Conservation (phyloP, 163 green algal genomes). For the Chlorella variabilis region DNA sequence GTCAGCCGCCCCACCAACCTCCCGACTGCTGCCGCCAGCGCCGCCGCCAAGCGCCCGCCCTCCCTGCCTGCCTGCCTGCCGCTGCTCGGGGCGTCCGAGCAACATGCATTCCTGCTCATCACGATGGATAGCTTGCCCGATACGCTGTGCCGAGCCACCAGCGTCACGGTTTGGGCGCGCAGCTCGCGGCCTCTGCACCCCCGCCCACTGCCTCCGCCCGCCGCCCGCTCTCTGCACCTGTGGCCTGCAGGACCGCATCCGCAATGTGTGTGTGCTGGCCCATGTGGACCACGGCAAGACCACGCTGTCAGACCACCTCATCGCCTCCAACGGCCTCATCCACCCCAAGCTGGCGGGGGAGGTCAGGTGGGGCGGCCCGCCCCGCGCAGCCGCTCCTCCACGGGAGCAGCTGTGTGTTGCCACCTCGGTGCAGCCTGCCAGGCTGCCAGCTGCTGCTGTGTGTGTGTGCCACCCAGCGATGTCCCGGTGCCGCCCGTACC, state of each 20-base stretch:
- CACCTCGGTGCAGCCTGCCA: neutral
- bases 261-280: constrained; percentile 98
- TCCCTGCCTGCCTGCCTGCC: neutral
- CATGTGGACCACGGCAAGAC: constrained; percentile 99
- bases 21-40: neutral
- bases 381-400: too few relatives aligned
- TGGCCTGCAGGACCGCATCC: constrained; percentile 80
- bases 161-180: too few relatives aligned
- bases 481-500: neutral
- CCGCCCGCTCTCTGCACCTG: too few relatives aligned
- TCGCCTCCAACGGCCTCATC: constrained; percentile 97
- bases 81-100: too few relatives aligned
- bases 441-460: too few relatives aligned
- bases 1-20: neutral
- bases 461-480: too few relatives aligned
- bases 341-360: constrained; percentile 89
- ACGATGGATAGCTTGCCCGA: too few relatives aligned
- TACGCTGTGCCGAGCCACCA: too few relatives aligned
- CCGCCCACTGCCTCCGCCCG: too few relatives aligned
- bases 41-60: neutral
- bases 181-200: too few relatives aligned
- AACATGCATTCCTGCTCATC: too few relatives aligned
- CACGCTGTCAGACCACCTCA: constrained; percentile 95
- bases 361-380: constrained; percentile 76
- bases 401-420: too few relatives aligned